Percentiles rank a stretch among this genome's conserved stretches.
Conservation (phyloP, 192 early-diverging fungal genomes). For the Coemansia sp. region DNA sequence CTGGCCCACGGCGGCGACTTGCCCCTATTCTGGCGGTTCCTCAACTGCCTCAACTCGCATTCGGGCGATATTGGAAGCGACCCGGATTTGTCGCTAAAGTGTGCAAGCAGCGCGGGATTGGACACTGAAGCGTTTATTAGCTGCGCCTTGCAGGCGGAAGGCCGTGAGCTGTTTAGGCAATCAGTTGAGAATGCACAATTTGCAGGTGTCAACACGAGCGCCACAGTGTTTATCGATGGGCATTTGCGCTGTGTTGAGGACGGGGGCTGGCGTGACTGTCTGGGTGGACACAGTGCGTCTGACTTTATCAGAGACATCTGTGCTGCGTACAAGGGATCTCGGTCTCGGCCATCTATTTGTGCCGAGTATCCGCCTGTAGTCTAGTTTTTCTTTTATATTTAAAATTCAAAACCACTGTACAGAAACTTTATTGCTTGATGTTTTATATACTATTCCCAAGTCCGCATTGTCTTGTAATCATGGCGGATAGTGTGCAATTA, state of each 20-base stretch:
- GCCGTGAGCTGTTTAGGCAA: slow-evolving; percentile 50
- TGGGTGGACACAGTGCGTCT: slow-evolving; percentile 24
- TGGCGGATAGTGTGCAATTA: background rate
- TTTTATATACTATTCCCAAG: no score
- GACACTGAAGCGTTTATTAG: slow-evolving; percentile 47
- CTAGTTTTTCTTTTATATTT: background rate
- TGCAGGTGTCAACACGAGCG: slow-evolving; percentile 56
- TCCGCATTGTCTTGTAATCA: no score
- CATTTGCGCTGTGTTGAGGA: slow-evolving; percentile 64
- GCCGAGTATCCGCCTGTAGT: slow-evolving; percentile 22
- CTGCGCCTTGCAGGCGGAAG: slow-evolving; percentile 44
- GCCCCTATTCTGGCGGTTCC: slow-evolving; percentile 43
- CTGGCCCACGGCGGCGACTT: slow-evolving; percentile 24
- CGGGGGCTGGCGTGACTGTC: slow-evolving; percentile 54
- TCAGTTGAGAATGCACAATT: slow-evolving; percentile 53
- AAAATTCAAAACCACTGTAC: background rate
- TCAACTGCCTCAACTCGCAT: slow-evolving; percentile 35
- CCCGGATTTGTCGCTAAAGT: slow-evolving; percentile 26
- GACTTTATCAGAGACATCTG: slow-evolving; percentile 55
- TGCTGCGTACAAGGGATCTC: slow-evolving; percentile 34
- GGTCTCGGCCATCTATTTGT: slow-evolving; percentile 36
- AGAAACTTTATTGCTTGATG: no score
- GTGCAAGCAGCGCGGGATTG: slow-evolving; percentile 39
- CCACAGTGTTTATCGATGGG: slow-evolving; percentile 62
- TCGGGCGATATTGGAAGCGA: slow-evolving; percentile 26